Conservation (phyloP, 192 early-diverging fungal species). For the Phycomyces nitens region DNA sequence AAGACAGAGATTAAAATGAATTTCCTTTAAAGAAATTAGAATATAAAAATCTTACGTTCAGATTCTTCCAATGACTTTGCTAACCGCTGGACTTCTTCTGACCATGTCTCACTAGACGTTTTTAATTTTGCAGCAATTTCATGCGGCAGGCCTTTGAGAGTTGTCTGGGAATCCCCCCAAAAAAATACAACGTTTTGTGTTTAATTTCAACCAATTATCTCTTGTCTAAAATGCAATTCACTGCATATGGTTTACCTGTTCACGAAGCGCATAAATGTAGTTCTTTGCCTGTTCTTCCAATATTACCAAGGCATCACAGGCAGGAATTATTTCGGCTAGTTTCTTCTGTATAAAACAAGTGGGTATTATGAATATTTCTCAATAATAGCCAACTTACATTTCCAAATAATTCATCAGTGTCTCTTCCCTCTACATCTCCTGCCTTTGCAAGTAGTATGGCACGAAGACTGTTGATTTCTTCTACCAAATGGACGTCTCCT, state of each 20-base stretch:
- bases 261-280: slow-evolving; percentile 7
- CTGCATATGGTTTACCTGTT: slow-evolving; percentile 5
- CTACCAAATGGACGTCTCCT: slow-evolving; percentile 14
- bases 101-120: slow-evolving; percentile 14
- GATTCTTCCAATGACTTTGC: slow-evolving; percentile 17
- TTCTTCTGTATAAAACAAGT: neutral
- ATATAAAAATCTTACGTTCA: slow-evolving; percentile 16
- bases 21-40: neutral
- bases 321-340: neutral
- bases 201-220: too few relatives aligned
- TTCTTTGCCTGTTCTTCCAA: slow-evolving; percentile 23
- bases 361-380: neutral
- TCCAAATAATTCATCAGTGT: neutral
- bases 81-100: slow-evolving; percentile 24
- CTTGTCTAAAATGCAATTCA: too few relatives aligned
- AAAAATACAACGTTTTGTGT: too few relatives aligned
- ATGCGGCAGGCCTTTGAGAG: slow-evolving; percentile 6
- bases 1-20: neutral
- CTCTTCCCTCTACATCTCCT: slow-evolving; percentile 23
- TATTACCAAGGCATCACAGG: slow-evolving; percentile 2
- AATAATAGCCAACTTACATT: neutral
- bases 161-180: too few relatives aligned
- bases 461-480: slow-evolving; percentile 29
- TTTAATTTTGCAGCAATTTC: slow-evolving; percentile 20
- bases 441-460: slow-evolving; percentile 31